These are phyloP conservation scores for Trichoderma asperelloides DNA, from an alignment of 495 filamentous ascomycete genomes.

Conservation along the genomic window DNA sequence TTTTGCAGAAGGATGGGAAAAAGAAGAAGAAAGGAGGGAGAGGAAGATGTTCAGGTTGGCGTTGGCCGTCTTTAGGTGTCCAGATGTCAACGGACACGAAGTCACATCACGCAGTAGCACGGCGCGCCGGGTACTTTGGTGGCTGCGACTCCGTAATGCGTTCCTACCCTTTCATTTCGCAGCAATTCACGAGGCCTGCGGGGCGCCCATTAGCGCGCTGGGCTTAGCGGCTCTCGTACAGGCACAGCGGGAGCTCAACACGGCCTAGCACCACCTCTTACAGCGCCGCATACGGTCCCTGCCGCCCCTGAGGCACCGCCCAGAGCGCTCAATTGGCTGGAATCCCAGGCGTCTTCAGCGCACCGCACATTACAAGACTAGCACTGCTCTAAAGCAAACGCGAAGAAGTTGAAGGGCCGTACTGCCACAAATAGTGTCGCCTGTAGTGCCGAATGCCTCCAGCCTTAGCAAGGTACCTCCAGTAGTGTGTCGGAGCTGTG, in stretches of 20 bases:
- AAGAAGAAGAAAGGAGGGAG: background rate
- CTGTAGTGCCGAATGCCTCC: too few species aligned
- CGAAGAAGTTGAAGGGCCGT: too few species aligned
- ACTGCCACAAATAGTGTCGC: too few species aligned
- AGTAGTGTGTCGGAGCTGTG: too few species aligned
- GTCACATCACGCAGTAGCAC: background rate
- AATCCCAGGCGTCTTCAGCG: too few species aligned
- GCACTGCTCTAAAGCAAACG: too few species aligned
- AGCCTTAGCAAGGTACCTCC: too few species aligned
- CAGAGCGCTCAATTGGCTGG: background rate
- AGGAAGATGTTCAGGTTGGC: background rate
- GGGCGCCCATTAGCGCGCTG: background rate
- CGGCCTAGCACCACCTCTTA: background rate
- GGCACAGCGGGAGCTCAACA: background rate
- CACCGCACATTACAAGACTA: too few species aligned
- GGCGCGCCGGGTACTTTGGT: background rate
- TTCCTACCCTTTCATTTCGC: background rate
- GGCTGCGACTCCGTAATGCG: background rate
- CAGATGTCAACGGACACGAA: background rate
- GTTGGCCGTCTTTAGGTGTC: background rate
- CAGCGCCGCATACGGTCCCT: background rate
- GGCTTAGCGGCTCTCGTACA: constrained; percentile 1
- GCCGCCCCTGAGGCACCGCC: background rate
- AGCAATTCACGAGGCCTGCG: background rate
- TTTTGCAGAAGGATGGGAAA: background rate